Evolutionary conservation across 805 yeast genomes (phyloP), one percentile per base, ranked within the genome.

Genomic region (Naumovozyma dairenensis): DNA sequence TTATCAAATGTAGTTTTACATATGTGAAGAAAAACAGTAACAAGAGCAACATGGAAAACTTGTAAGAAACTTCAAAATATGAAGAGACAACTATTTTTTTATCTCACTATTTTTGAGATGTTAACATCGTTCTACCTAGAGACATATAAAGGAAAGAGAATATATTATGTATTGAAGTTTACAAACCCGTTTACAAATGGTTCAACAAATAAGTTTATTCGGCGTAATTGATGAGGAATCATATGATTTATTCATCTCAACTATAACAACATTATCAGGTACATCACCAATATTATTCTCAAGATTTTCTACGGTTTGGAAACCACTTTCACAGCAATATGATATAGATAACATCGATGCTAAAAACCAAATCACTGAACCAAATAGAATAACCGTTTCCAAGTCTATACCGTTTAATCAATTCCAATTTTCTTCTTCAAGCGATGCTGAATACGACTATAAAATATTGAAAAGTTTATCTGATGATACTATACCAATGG

Each of bases 351-450:
- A 44, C 15, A 42, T 40, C 4, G 53, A 53, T 33, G 34, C 52
- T 4, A 54, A 51, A 27, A 53, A 53, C 25, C 60, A 55, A 36
- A 32, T 55, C 16, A 51, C 51, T 2, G 60, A 56, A 30, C 49
- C 48, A 15, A 56, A 46, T 22, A 48, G 60, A 41, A 45, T 56
- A 3, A 55, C 46, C 26, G 32, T 55, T 10, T 36, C 50, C 13
- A 51, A 34, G 21, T 44, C 38, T 3, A 14, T 55, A 12, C 56
- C 60, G 1, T 34, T 55, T 15, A 35, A 38, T 24, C 7, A 24
- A 24, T 24, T 24, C 6, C 5, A 5, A 12, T 31, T 2, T 25
- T 41, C 8, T 25, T 16, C 24, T 19, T 4, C 20, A n/a, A 16
- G 35, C 16, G 14, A 25, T 6, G 15, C 21, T 5, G 25, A 31